These are phyloP conservation scores for Pythium oligandrum DNA, from an alignment of 352 stramenopile species.

Conservation along the genomic window DNA sequence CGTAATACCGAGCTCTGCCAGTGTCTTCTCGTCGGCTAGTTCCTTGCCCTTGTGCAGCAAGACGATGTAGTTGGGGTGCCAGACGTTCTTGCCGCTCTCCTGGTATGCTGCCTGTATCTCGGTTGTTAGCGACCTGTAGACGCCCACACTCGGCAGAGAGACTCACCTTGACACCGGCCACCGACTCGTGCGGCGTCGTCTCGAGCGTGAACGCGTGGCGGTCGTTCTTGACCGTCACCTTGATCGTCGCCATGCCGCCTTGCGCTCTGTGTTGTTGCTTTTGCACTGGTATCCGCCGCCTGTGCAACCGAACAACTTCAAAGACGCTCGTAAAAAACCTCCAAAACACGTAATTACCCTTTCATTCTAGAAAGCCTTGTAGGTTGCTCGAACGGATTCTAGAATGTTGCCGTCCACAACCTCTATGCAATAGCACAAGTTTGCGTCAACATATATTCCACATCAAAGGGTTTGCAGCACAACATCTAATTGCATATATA, in stretches of 20 bases:
- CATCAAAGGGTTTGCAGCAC: neutral
- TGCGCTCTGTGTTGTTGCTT: neutral
- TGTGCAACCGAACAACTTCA: slow-evolving; percentile 15
- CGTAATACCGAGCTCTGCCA: slow-evolving; percentile 68
- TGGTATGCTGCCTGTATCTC: slow-evolving; percentile 48
- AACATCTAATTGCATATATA: too few species aligned
- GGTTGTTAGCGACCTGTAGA: too few species aligned
- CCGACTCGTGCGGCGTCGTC: slow-evolving; percentile 59
- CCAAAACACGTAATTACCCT: slow-evolving; percentile 7
- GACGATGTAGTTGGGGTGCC: slow-evolving; percentile 73
- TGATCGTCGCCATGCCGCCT: slow-evolving; percentile 38
- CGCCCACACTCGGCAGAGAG: too few species aligned
- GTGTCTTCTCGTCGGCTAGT: slow-evolving; percentile 81
- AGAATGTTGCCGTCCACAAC: slow-evolving; percentile 9
- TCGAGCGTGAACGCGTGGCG: slow-evolving; percentile 58
- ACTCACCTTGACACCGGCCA: slow-evolving; percentile 67
- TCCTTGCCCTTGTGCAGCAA: slow-evolving; percentile 86
- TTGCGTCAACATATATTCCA: slow-evolving; percentile 9
- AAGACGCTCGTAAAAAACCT: slow-evolving; percentile 19
- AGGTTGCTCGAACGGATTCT: slow-evolving; percentile 13
- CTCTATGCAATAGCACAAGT: too few species aligned
- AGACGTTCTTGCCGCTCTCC: slow-evolving; percentile 58
- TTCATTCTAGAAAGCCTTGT: slow-evolving; percentile 11
- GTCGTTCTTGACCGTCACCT: slow-evolving; percentile 82
- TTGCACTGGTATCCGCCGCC: neutral